These are phyloP conservation scores for Cutaneotrichosporon cutaneum DNA, from an alignment of 1,284 basidiomycete genomes.

Conservation along the genomic window DNA sequence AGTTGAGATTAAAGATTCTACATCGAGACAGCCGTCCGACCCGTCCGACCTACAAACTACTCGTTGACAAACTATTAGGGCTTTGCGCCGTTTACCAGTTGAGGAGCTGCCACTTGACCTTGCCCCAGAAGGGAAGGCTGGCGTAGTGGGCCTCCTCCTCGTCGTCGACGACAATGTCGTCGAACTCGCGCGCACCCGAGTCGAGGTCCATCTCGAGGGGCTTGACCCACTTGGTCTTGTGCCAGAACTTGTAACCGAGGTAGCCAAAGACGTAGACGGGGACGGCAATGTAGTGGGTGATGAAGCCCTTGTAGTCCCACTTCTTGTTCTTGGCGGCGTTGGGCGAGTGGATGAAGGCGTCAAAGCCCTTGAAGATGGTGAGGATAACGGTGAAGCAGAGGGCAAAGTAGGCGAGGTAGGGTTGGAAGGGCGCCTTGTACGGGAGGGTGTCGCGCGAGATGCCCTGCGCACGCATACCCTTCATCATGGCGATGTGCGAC, in stretches of 20 bases:
- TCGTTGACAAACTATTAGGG: background rate
- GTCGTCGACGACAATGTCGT: slow-evolving; percentile 60
- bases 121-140: slow-evolving; percentile 39
- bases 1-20: background rate
- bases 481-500: slow-evolving; percentile 70
- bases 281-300: slow-evolving; percentile 53
- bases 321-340: background rate
- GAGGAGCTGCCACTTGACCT: slow-evolving; percentile 41
- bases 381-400: slow-evolving; percentile 62
- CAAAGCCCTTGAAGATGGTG: slow-evolving; percentile 67
- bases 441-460: slow-evolving; percentile 59
- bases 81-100: slow-evolving; percentile 38
- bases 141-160: slow-evolving; percentile 35
- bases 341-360: slow-evolving; percentile 55
- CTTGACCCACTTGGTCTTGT: slow-evolving; percentile 59
- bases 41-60: background rate
- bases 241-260: slow-evolving; percentile 61
- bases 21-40: background rate
- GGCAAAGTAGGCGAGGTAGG: slow-evolving; percentile 56
- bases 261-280: slow-evolving; percentile 61
- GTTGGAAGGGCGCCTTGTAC: slow-evolving; percentile 55
- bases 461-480: slow-evolving; percentile 63
- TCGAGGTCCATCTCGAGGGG: slow-evolving; percentile 63
- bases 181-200: slow-evolving; percentile 64
- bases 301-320: slow-evolving; percentile 59